phyloP scores from a whole-genome alignment of 2,329 filamentous ascomycete species.

The Fusarium heterosporum region DNA sequence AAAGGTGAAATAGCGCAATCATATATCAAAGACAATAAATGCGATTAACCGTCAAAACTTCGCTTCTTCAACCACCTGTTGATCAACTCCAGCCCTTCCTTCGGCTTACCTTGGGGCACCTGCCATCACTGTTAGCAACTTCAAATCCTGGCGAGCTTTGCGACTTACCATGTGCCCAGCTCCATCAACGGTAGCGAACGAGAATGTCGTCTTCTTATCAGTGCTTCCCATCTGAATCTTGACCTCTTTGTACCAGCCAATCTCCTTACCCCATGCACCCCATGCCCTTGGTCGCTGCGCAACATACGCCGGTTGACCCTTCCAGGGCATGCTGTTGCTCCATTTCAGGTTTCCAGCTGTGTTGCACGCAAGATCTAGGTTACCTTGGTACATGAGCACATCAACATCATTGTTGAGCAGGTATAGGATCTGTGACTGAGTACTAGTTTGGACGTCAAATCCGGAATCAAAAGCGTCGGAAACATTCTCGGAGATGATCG shows the following conservation, averaged over 20 bases:
- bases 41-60: background rate
- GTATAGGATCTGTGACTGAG: slow-evolving; percentile 14
- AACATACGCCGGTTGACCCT: slow-evolving; percentile 38
- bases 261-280: slow-evolving; percentile 15
- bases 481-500: slow-evolving; percentile 5
- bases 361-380: slow-evolving; percentile 39
- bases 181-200: slow-evolving; percentile 29
- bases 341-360: slow-evolving; percentile 37
- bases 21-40: too few relatives aligned
- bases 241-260: slow-evolving; percentile 35
- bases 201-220: slow-evolving; percentile 19
- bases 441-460: slow-evolving; percentile 19
- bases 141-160: accelerated
- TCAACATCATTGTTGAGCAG: slow-evolving; percentile 21
- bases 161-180: slow-evolving; percentile 36
- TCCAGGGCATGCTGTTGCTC: slow-evolving; percentile 31
- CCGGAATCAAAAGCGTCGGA: slow-evolving; percentile 6
- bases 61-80: slow-evolving; percentile 27
- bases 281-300: slow-evolving; percentile 16
- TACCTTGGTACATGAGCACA: slow-evolving; percentile 38
- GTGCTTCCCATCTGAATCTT: slow-evolving; percentile 4
- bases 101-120: slow-evolving; percentile 23
- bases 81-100: slow-evolving; percentile 5
- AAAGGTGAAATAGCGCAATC: too few relatives aligned
- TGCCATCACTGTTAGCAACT: background rate